Evolutionary conservation across 495 filamentous ascomycete genomes (phyloP).

Genomic region (Penicillium arizonense): DNA sequence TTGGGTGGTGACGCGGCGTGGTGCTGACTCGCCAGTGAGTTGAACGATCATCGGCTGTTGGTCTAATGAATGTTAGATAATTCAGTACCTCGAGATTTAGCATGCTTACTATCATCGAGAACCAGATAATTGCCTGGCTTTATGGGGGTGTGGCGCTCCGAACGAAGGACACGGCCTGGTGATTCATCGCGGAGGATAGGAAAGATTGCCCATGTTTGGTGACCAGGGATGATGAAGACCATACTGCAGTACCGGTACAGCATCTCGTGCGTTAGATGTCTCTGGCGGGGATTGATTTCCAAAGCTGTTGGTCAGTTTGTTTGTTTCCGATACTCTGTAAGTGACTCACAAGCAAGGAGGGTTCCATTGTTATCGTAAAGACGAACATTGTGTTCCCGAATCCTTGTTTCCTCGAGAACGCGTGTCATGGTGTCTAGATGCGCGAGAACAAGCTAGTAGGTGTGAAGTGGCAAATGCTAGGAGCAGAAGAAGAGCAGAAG

Average conservation of each 20-base stretch:
- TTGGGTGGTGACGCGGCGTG: background rate
- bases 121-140: background rate
- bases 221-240: background rate
- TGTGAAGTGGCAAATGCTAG: too few species aligned
- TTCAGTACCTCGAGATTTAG: background rate
- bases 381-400: too few species aligned
- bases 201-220: background rate
- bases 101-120: background rate
- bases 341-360: too few species aligned
- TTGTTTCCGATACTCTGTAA: too few species aligned
- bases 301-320: too few species aligned
- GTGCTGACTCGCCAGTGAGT: background rate
- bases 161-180: background rate
- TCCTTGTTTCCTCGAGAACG: too few species aligned
- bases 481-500: too few species aligned
- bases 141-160: background rate
- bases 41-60: background rate
- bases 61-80: background rate
- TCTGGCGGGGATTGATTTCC: too few species aligned
- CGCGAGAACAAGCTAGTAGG: too few species aligned
- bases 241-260: background rate
- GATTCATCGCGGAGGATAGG: background rate
- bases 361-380: too few species aligned
- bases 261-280: background rate
- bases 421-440: too few species aligned